Base-by-base conservation (phyloP, 495 filamentous ascomycete genomes). In the Penicillium herquei region DNA sequence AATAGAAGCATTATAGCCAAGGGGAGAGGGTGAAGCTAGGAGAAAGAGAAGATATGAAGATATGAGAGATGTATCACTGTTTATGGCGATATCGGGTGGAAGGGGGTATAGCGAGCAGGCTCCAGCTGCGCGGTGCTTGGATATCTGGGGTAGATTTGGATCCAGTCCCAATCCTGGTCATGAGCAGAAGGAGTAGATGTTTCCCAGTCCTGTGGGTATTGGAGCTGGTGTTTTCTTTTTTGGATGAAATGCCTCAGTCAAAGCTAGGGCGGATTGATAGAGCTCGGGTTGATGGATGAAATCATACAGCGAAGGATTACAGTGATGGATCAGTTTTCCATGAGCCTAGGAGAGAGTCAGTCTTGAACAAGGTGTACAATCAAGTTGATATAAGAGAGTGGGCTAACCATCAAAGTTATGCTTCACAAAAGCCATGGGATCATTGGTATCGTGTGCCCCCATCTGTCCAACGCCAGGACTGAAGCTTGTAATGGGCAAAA, bases 341-440 rank as follows among this genome's bases (percentile, higher is more conserved):
- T 13, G 70, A 61, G 21, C 71, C 71, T 74, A 12, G 21, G 26
- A 40, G 30, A 18, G 5, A 17, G n/a, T 47, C 10, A 40, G 49
- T 52, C 30, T 32, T 11, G 35, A 14, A 7, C 31, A 33, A 21
- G n/a, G 21, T 8, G 26, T 3, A n/a, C 4, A 43, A 26, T 7
- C 18, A 33, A 18, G 7, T 3, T 12, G 10, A 6, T 32, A n/a
- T 14, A 16, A 26, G 10, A 49, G 4, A 33, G 6, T 42, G 40
- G 16, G 65, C 70, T 12, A 69, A 97, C 94, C 94, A 79, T 93
- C 91, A 74, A 98, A 98, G 42, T 92, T 85, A 71, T 98, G 94
- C 74, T 96, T 90, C 52, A 98, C 94, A 78, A 96, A 98, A 4
- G 94, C 94, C 91, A 98, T 94, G 6, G 92, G 91, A 64, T 98